Evolutionary conservation across 371 early-diverging fungal genomes (phyloP), one percentile per base, ranked within the genome.

Genomic region (Dentiscutata heterogama): DNA sequence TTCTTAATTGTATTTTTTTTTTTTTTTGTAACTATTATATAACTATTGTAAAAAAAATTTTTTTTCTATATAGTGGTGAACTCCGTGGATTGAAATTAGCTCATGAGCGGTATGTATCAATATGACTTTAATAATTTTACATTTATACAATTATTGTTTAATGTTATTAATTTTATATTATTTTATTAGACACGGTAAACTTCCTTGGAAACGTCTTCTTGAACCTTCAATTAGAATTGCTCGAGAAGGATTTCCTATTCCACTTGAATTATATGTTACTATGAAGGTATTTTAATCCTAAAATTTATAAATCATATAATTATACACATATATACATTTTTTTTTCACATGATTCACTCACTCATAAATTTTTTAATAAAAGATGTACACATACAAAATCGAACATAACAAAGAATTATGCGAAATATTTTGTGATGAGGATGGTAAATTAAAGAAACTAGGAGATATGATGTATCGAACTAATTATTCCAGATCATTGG

Each of bases 141-240:
- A 16, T 51, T 13, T 51, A 13, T 51, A 16, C 3, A 51, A 51
- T 14, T 14, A 51, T 51, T 6, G 10, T 46, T 1, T 46, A 46
- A 8, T 11, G 11, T 46, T 46, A 46, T 51, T 51, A 51, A 51
- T 46, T 46, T 46, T 46, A 14, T 51, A 16, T 51, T 51, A 51
- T 51, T 46, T 51, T 51, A 51, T 18, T 64, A 89, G 91, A 73
- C 89, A 93, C 82, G 99, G 99, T 7, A 94, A 90, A 82, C 87
- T 98, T 13, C 89, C 94, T 0, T 99, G 99, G 99, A 83, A 86
- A 8, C 83, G 90, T 2, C 87, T 99, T 25, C 94, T 99, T 87
- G 90, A 86, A 76, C 96, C 97, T 6, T 88, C 96, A 0, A 94
- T 99, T 58, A 86, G 88, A 50, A 84, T 99, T 53, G 92, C 96